Base-by-base conservation (phyloP, 768 basidiomycete species). In the Auriculariales sp. region DNA sequence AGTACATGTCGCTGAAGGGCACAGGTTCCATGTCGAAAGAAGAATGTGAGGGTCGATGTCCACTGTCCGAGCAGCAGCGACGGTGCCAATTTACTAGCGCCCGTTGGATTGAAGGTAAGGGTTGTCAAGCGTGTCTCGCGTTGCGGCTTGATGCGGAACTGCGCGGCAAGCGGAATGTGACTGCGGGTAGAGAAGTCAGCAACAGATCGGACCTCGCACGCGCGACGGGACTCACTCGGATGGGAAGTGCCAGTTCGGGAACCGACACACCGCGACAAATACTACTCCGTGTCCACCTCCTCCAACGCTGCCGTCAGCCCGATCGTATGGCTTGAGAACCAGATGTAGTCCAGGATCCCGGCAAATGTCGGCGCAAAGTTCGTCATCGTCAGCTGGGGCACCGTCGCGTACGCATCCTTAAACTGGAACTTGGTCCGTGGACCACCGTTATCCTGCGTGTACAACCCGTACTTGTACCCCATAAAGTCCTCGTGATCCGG, bases 211-310 rank as follows among this genome's bases (percentile, higher is more conserved):
- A 46, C 36, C 49, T 42, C 35, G 28, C 29, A 44, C 48, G 51
- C 19, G 45, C 29, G 44, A 54, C 50, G 52, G 42, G 14, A 81
- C 90, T 61, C 65, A 97, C 92, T 97, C 93, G 52, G 91, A 93
- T 22, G 94, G 91, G 73, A 92, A 95, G 62, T 97, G 90, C 2
- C 81, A 78, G 64, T 97, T 93, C 27, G 95, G 95, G 73, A 98
- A 98, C 31, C 95, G 39, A 97, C 94, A 15, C 79, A 79, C 68
- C 89, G 89, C 55, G 83, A 79, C 61, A 97, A 62, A 69, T 99
- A 99, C n/a, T n/a, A n/a, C 24, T 61, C 61, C 57, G 71, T 72
- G 61, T 97, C 92, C 52, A 97, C 81, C 62, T 85, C 89, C 12
- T 87, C 87, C 36, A 98, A 70, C n/a, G 94, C 78, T 19, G 81